A percentile compares a stretch with the other conserved stretches of the same genome.
Evolutionary conservation across 768 basidiomycete genomes (phyloP).

Genomic region (Phylloporus arenicola): DNA sequence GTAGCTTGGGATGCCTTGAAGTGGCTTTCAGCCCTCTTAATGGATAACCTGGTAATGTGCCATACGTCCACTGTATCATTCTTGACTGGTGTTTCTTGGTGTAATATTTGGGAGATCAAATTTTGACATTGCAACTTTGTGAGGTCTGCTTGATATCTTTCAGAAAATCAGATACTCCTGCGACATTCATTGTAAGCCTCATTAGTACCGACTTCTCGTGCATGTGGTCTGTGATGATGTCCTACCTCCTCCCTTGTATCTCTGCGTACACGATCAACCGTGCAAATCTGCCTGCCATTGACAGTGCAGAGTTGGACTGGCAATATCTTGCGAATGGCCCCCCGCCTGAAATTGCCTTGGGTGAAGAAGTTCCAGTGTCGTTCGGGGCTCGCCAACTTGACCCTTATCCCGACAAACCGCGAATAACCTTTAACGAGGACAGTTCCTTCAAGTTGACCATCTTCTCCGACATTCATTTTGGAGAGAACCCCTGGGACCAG

Average conservation of each 20-base stretch:
- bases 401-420: slow-evolving; percentile 44
- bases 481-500: slow-evolving; percentile 69
- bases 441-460: slow-evolving; percentile 68
- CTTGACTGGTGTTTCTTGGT: too few species aligned
- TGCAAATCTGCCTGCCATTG: not conserved
- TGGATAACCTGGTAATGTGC: not conserved
- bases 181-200: too few species aligned
- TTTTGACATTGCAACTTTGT: too few species aligned
- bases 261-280: slow-evolving; percentile 14
- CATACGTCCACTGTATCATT: too few species aligned
- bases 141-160: too few species aligned
- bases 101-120: too few species aligned
- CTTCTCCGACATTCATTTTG: slow-evolving; percentile 72
- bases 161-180: too few species aligned
- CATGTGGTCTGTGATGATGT: not conserved
- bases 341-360: not conserved
- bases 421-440: slow-evolving; percentile 50
- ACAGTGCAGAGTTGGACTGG: not conserved
- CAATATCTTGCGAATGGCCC: not conserved
- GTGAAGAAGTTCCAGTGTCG: not conserved
- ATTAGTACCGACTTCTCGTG: too few species aligned
- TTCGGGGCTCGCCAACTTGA: slow-evolving; percentile 17
- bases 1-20: not conserved
- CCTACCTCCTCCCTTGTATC: slow-evolving; percentile 3
- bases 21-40: not conserved